Conservation (phyloP, 2,329 filamentous ascomycete species). For the Pseudopithomyces maydicus region DNA sequence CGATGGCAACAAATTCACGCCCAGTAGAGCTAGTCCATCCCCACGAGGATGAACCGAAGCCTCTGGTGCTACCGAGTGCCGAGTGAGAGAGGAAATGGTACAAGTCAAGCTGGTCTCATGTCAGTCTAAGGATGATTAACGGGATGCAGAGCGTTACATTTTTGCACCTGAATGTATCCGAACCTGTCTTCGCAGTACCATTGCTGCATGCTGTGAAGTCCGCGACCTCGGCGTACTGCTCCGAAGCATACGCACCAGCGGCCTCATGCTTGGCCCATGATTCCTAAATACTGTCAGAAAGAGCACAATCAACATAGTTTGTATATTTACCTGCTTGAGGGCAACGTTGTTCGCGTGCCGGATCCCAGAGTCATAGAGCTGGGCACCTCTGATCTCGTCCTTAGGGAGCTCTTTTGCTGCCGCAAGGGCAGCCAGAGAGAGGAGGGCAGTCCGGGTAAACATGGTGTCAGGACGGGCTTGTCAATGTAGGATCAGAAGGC, state of each 20-base stretch:
- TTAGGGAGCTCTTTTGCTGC: conserved; percentile 42
- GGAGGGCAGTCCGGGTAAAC: conserved; percentile 33
- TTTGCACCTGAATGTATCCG: conserved; percentile 46
- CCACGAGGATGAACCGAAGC: conserved; percentile 56
- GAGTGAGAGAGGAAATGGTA: conserved; percentile 62
- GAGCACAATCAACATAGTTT: background rate
- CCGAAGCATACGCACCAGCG: conserved; percentile 39
- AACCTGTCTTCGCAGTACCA: conserved; percentile 41
- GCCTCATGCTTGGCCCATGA: conserved; percentile 42
- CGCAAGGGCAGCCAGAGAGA: conserved; percentile 41
- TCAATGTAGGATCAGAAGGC: background rate
- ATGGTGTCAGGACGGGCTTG: conserved; percentile 22
- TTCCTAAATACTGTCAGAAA: conserved; percentile 38
- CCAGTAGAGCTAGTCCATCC: conserved; percentile 59
- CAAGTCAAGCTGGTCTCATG: conserved; percentile 52
- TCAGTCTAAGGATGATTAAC: conserved; percentile 7
- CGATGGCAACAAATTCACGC: conserved; percentile 61
- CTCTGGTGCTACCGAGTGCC: conserved; percentile 55
- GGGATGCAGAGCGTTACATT: conserved; percentile 31
- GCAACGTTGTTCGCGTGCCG: conserved; percentile 44
- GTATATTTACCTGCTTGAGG: conserved; percentile 33
- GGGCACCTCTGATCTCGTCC: conserved; percentile 38
- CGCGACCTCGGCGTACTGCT: conserved; percentile 40
- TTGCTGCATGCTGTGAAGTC: conserved; percentile 42
- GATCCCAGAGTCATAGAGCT: conserved; percentile 48